These are phyloP conservation scores for Collybia sp. DNA, from an alignment of 768 basidiomycete species.

Conservation along the genomic window DNA sequence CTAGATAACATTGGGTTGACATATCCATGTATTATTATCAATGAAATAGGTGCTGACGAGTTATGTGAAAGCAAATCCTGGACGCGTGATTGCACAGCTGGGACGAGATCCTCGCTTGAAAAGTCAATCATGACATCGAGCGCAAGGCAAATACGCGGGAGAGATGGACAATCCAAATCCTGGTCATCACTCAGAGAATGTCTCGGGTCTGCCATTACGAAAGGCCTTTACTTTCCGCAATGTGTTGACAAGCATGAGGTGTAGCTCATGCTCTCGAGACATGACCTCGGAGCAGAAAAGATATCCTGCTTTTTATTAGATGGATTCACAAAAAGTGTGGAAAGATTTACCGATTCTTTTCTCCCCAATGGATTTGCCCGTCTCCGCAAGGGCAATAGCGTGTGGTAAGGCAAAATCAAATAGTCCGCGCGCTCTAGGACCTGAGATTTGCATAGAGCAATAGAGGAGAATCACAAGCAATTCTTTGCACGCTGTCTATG, in stretches of 20 bases:
- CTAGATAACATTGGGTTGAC: conserved; percentile 27
- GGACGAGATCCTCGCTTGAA: conserved; percentile 64
- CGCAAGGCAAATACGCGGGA: conserved; percentile 63
- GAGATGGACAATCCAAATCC: conserved; percentile 64
- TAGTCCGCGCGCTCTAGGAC: conserved; percentile 33
- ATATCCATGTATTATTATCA: conserved; percentile 4
- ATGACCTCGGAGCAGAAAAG: conserved; percentile 74
- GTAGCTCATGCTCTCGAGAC: conserved; percentile 62
- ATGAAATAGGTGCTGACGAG: conserved; percentile 58
- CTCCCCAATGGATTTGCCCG: conserved; percentile 52
- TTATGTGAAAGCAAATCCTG: conserved; percentile 64
- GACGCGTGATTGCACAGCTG: conserved; percentile 67
- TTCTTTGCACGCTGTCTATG: conserved; percentile 63
- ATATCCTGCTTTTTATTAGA: conserved; percentile 49
- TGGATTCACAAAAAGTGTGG: background rate
- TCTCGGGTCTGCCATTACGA: background rate
- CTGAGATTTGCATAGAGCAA: conserved; percentile 50
- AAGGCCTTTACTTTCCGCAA: conserved; percentile 59
- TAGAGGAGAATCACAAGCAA: conserved; percentile 66
- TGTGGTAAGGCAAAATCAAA: conserved; percentile 72
- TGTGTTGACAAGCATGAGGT: conserved; percentile 84
- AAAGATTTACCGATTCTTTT: conserved; percentile 57
- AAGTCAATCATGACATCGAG: conserved; percentile 62
- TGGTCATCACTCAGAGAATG: conserved; percentile 18
- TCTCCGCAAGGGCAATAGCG: conserved; percentile 74